Percentiles rank a stretch among this genome's conserved stretches.
Conservation (phyloP, 2,329 filamentous ascomycete species). For the Aspergillus japonicus region DNA sequence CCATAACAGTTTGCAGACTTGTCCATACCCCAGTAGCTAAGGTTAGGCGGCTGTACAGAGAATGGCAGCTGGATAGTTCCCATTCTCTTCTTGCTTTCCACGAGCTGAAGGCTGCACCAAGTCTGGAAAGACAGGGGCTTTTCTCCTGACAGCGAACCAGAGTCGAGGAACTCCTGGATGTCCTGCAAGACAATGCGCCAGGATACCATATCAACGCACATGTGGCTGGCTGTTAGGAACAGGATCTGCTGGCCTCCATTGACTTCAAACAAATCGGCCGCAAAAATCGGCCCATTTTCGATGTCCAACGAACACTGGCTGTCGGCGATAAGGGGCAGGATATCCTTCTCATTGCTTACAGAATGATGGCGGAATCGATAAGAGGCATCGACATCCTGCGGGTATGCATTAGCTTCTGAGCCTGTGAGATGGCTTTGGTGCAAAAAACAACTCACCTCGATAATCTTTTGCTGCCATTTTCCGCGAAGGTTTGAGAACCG, state of each 20-base stretch:
- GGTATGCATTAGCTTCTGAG: conserved; percentile 12
- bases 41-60: conserved; percentile 30
- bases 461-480: conserved; percentile 30
- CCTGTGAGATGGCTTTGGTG: neutral
- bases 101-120: conserved; percentile 37
- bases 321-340: conserved; percentile 29
- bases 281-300: conserved; percentile 27
- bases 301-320: conserved; percentile 35
- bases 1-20: conserved; percentile 34
- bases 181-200: conserved; percentile 38
- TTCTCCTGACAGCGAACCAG: conserved; percentile 32
- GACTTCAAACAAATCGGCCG: conserved; percentile 21
- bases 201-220: conserved; percentile 26
- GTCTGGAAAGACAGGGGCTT: conserved; percentile 40
- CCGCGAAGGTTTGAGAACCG: conserved; percentile 26
- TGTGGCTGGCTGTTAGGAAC: conserved; percentile 21
- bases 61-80: conserved; percentile 24
- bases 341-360: conserved; percentile 22
- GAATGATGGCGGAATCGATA: conserved; percentile 33
- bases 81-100: conserved; percentile 24
- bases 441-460: conserved; percentile 19
- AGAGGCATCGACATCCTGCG: conserved; percentile 31
- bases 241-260: conserved; percentile 13
- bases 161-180: conserved; percentile 35
- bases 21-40: conserved; percentile 40